Conservation (phyloP, 768 basidiomycete species). For the Russula sp. region DNA sequence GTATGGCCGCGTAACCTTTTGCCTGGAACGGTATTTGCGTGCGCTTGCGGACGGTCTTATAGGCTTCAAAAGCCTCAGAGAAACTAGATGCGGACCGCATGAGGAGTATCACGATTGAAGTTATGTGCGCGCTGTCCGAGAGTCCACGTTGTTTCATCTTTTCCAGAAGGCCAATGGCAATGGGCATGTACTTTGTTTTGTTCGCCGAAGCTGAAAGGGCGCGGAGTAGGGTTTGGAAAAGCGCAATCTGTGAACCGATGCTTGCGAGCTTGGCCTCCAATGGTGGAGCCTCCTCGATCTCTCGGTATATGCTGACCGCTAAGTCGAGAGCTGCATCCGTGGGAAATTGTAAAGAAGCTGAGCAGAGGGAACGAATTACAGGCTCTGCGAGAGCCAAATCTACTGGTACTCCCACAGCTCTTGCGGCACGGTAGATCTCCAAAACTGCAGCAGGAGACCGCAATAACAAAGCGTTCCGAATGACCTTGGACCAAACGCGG, state of each 20-base stretch:
- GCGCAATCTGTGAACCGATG: constrained; percentile 29
- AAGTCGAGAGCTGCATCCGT: constrained; percentile 43
- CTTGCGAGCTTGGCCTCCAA: background rate
- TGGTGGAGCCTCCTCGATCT: constrained; percentile 30
- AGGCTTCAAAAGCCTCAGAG: constrained; percentile 57
- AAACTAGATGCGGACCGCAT: constrained; percentile 57
- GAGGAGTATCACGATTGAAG: constrained; percentile 53
- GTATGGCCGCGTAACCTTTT: constrained; percentile 56
- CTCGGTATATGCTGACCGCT: constrained; percentile 50
- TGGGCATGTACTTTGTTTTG: constrained; percentile 42
- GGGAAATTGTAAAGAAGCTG: constrained; percentile 31
- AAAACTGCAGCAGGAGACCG: constrained; percentile 39
- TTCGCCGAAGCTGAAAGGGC: constrained; percentile 37
- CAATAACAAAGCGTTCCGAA: constrained; percentile 43
- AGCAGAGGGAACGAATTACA: constrained; percentile 47
- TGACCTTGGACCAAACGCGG: constrained; percentile 49
- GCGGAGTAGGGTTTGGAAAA: constrained; percentile 44
- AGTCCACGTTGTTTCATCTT: constrained; percentile 59
- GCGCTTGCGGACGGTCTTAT: constrained; percentile 38
- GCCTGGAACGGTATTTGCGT: constrained; percentile 39
- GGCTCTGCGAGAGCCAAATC: constrained; percentile 50
- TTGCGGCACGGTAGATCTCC: constrained; percentile 45
- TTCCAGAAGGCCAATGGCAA: constrained; percentile 47
- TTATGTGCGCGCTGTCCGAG: constrained; percentile 39
- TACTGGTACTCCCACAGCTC: constrained; percentile 39